Evolutionary conservation across 1,139 yeast species (phyloP), one percentile per base, ranked within the genome.

Genomic region (Magnusiomyces paraingens): DNA sequence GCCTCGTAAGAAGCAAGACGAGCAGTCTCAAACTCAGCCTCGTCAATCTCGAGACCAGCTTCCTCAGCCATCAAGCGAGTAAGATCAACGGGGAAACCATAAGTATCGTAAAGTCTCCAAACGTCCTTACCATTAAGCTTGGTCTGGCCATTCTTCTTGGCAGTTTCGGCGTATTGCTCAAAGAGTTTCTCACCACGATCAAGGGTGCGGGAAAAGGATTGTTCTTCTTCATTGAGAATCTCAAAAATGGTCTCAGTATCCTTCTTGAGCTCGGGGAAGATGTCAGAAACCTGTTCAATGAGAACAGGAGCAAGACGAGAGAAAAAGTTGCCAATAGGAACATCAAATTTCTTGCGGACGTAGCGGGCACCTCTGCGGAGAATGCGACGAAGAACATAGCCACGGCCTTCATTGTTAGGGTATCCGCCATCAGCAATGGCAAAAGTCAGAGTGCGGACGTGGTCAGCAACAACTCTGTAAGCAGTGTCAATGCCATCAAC

Each of bases 391-490:
- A 93, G 76, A 43, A 93, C 99, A 66, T 93, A 93, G 63, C 99
- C 99, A 74, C 99, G 86, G 65, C 99, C 99, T 70, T 93, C 99
- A 67, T 91, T 93, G 73, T 93, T 93, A 66, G 99, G 99, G 55
- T 94, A 97, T 65, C 99, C 99, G 65, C 99, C 99, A 71, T 93
- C 99, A 51, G 96, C 87, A 60, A 93, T 80, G 53, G 99, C 98
- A 71, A 93, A 88, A 2, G 96, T 88, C 68, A 94, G 79, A 36
- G 99, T 93, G 74, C 99, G 84, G 47, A 93, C 97, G 70, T 93
- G 99, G 72, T 93, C 99, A 55, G 99, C 99, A 65, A 93, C 81
- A 48, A 93, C 99, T 72, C 99, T 82, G 76, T 94, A 93, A 55
- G 99, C 98, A 51, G 98, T 93, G 69, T 93, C 99, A 61, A 93